Conservation (phyloP, 805 yeast species). For the Jamesozyma spencerorum region DNA sequence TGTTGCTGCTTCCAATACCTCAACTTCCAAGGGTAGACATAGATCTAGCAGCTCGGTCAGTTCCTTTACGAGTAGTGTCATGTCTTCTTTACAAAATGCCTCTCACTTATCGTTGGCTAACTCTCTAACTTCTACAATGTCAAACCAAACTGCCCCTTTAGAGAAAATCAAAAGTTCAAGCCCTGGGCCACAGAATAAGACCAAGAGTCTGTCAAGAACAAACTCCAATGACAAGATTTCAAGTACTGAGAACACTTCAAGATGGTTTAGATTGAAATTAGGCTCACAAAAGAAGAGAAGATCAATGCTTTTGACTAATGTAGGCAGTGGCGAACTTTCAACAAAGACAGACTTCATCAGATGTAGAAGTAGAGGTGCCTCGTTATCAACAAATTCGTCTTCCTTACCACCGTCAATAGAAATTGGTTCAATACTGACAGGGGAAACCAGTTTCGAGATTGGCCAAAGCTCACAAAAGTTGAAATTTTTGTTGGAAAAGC, state of each 20-base stretch:
- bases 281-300: slow-evolving; percentile 10
- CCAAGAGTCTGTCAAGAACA: background rate
- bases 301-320: background rate
- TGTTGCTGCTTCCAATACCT: background rate
- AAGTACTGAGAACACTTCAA: slow-evolving; percentile 3
- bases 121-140: slow-evolving; percentile 2
- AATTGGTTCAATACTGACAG: background rate
- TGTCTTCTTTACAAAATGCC: slow-evolving; percentile 22
- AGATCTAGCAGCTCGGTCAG: slow-evolving; percentile 25
- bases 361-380: too few species aligned
- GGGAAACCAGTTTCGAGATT: background rate
- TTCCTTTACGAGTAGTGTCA: slow-evolving; percentile 25
- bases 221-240: background rate
- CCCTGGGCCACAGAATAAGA: background rate
- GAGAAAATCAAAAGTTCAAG: background rate
- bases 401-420: background rate
- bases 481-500: slow-evolving; percentile 3
- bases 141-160: background rate
- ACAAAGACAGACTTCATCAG: too few species aligned
- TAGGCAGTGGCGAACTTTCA: background rate
- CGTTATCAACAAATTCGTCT: background rate
- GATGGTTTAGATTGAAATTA: slow-evolving; percentile 16
- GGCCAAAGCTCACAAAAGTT: background rate
- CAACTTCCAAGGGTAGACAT: slow-evolving; percentile 9
- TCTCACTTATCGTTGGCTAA: slow-evolving; percentile 15